Percentiles rank a stretch among this genome's conserved stretches.
These are phyloP conservation scores for Mycena polygramma DNA, from an alignment of 768 basidiomycete species.

Conservation along the genomic window DNA sequence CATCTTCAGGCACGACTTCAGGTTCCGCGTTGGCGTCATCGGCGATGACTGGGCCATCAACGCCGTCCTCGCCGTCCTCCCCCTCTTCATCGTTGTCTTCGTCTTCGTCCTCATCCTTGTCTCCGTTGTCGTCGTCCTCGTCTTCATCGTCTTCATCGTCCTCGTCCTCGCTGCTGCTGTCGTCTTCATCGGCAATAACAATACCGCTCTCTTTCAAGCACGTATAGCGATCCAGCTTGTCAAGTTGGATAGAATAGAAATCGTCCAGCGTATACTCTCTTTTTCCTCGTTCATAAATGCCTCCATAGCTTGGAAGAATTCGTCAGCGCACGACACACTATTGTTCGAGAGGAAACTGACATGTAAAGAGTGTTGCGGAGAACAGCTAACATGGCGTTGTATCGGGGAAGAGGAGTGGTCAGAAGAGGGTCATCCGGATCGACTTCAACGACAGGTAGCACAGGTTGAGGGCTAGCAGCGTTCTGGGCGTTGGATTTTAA, in stretches of 20 bases:
- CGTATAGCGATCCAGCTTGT: constrained; percentile 84
- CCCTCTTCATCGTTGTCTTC: constrained; percentile 57
- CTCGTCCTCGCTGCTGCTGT: constrained; percentile 72
- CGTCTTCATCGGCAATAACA: constrained; percentile 71
- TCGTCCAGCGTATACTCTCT: constrained; percentile 93
- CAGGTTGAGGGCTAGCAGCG: not conserved
- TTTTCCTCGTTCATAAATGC: constrained; percentile 86
- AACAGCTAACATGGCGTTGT: constrained; percentile 91
- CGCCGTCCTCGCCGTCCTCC: constrained; percentile 52
- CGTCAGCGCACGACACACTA: not conserved
- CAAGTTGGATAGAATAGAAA: constrained; percentile 83
- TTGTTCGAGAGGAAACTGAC: constrained; percentile 56
- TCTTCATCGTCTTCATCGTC: constrained; percentile 71
- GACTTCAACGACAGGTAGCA: constrained; percentile 43
- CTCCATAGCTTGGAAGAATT: constrained; percentile 75
- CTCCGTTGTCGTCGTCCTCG: constrained; percentile 66
- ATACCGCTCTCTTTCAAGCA: constrained; percentile 80
- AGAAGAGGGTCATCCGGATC: constrained; percentile 76
- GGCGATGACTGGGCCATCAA: constrained; percentile 28
- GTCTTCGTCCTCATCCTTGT: constrained; percentile 64
- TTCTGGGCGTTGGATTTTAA: not conserved
- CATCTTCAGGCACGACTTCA: constrained; percentile 41
- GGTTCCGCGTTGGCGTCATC: constrained; percentile 41
- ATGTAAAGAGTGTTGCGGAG: constrained; percentile 89
- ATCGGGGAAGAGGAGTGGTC: constrained; percentile 77